phyloP scores from a whole-genome alignment of 2,329 filamentous ascomycete species.

The Colletotrichum costaricense region DNA sequence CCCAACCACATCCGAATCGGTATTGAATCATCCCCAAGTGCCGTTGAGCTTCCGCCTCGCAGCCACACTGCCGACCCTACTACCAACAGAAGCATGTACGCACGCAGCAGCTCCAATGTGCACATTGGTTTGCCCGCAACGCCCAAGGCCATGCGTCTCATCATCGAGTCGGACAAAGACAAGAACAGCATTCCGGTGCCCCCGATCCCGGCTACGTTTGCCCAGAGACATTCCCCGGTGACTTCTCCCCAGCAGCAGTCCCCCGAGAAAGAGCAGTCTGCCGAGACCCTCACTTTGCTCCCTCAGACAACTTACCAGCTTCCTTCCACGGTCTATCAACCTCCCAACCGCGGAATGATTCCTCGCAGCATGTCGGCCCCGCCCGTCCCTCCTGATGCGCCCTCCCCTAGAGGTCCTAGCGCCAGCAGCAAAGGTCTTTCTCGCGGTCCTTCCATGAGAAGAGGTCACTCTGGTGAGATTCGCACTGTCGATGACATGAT shows the following conservation, averaged over 20 bases:
- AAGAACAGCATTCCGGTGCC: conserved; percentile 50
- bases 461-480: conserved; percentile 50
- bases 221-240: conserved; percentile 54
- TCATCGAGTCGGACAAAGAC: conserved; percentile 72
- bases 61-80: conserved; percentile 76
- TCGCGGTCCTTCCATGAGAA: conserved; percentile 45
- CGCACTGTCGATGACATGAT: conserved; percentile 60
- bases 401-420: conserved; percentile 47
- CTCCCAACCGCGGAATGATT: conserved; percentile 60
- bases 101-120: conserved; percentile 52
- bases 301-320: conserved; percentile 45
- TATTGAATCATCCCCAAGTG: conserved; percentile 41
- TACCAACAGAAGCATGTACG: conserved; percentile 60
- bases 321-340: conserved; percentile 68
- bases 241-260: conserved; percentile 49
- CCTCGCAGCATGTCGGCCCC: conserved; percentile 72
- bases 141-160: conserved; percentile 88
- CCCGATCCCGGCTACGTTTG: conserved; percentile 60
- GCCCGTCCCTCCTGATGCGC: conserved; percentile 53
- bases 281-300: conserved; percentile 58
- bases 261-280: conserved; percentile 46
- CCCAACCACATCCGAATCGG: conserved; percentile 65
- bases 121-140: conserved; percentile 88
- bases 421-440: conserved; percentile 39
- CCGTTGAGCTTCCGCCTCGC: conserved; percentile 62